A percentile compares a stretch with the other conserved stretches of the same genome.
Evolutionary conservation across 352 stramenopile genomes (phyloP).

Genomic region (Elongisporangium undulatum): DNA sequence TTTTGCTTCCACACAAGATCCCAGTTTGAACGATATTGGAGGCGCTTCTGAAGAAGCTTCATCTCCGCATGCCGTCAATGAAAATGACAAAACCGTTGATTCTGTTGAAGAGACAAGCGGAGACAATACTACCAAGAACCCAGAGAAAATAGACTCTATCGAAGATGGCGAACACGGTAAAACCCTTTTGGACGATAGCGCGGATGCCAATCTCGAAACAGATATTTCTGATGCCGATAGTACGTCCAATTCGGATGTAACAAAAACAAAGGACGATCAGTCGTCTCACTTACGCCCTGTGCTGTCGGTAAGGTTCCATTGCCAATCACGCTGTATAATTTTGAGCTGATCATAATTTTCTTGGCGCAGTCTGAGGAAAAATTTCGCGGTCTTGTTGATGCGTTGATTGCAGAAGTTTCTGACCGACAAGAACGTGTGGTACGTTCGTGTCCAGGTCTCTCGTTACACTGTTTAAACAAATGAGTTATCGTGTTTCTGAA

Average conservation of each 20-base stretch:
- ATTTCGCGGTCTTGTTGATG: slow-evolving; percentile 51
- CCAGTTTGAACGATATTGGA: neutral
- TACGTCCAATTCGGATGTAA: neutral
- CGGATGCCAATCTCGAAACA: neutral
- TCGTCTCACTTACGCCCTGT: neutral
- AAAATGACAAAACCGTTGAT: neutral
- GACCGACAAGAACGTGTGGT: slow-evolving; percentile 51
- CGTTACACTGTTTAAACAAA: neutral
- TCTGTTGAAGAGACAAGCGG: neutral
- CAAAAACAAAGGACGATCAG: neutral
- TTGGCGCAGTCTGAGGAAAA: slow-evolving; percentile 39
- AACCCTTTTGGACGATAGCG: neutral
- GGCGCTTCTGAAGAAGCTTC: neutral
- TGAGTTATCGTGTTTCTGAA: neutral
- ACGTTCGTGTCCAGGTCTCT: slow-evolving; percentile 1
- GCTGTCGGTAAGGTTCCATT: slow-evolving; percentile 2
- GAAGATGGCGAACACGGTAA: neutral
- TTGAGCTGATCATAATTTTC: neutral
- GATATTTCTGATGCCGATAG: neutral
- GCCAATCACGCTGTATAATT: neutral
- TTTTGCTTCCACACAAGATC: neutral
- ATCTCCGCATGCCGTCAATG: neutral
- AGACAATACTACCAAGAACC: neutral
- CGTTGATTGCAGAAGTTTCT: slow-evolving; percentile 54
- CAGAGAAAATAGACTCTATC: neutral